Evolutionary conservation across 805 yeast species (phyloP), one percentile per base, ranked within the genome.

Genomic region (Sugiyamaella chiloensis): DNA sequence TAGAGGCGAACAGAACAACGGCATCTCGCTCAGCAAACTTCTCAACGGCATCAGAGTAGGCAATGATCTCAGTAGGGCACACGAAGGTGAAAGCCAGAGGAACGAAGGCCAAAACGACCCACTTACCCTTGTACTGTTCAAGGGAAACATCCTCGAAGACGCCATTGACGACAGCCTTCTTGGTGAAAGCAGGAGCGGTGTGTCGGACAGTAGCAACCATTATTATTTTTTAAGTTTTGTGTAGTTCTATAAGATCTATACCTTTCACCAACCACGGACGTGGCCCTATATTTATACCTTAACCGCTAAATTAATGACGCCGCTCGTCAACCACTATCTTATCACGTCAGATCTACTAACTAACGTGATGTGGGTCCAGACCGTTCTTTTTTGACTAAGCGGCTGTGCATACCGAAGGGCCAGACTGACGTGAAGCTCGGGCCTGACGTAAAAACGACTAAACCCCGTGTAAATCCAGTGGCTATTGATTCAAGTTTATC

Each of bases 11-110:
- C 66, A 93, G 80, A 45, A 93, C 83, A 76, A 88, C 87, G 60
- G 88, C 81, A 65, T 83, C 91, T 69, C 87, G 84, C 60, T 80
- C 95, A 62, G 85, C 71, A 75, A 93, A 93, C 79, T 84, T 83
- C 78, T 83, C 81, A 62, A 81, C 86, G 61, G 97, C 96, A 62
- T 91, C 96, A 56, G 96, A 87, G 85, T 89, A 93, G 61, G 98
- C 98, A 73, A 93, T 83, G 78, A 93, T 90, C 79, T 93, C 98
- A 60, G 99, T 93, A 72, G 99, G 99, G 77, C 99, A 93, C 56
- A 93, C 98, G 62, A 93, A 93, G 53, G 99, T 93, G 90, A 93
- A 93, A 45, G 99, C 99, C 80, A 91, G 77, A 72, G 99, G 99
- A 70, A 93, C 85, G 78, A 93, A 93, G 55, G 95, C 98, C 65